A percentile compares a stretch with the other conserved stretches of the same genome.
These are phyloP conservation scores for Prunus salicina DNA, from an alignment of 306 rosid species.

Conservation along the genomic window DNA sequence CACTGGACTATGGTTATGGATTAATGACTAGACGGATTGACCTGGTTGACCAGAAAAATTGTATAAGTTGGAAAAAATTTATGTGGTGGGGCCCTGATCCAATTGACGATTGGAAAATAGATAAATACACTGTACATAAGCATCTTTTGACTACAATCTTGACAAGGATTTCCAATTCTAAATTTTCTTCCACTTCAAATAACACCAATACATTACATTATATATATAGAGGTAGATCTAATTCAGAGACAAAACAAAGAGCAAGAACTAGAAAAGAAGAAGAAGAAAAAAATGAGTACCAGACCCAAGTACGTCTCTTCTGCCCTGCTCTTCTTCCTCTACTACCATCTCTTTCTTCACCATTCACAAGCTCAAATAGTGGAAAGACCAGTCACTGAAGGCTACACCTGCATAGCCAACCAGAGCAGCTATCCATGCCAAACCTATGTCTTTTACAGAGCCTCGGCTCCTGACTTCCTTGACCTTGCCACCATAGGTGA, in stretches of 20 bases:
- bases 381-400: slow-evolving; percentile 36
- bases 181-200: no score
- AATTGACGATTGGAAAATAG: background rate
- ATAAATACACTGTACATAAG: background rate
- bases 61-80: background rate
- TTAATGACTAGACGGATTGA: background rate
- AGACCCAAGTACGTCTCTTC: background rate
- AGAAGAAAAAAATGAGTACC: slow-evolving; percentile 18
- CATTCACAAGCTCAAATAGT: slow-evolving; percentile 35
- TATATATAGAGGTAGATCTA: no score
- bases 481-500: slow-evolving; percentile 75
- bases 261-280: no score
- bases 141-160: slow-evolving; percentile 7
- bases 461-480: slow-evolving; percentile 52
- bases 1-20: background rate
- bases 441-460: slow-evolving; percentile 66
- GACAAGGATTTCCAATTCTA: background rate
- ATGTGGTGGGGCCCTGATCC: background rate
- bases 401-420: slow-evolving; percentile 48
- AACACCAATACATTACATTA: background rate
- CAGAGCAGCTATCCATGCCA: slow-evolving; percentile 47
- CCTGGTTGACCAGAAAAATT: background rate
- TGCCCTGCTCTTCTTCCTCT: slow-evolving; percentile 14
- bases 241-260: background rate
- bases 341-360: slow-evolving; percentile 6